Evolutionary conservation across 1,284 basidiomycete species (phyloP).

Genomic region (Bondarzewia mesenterica): DNA sequence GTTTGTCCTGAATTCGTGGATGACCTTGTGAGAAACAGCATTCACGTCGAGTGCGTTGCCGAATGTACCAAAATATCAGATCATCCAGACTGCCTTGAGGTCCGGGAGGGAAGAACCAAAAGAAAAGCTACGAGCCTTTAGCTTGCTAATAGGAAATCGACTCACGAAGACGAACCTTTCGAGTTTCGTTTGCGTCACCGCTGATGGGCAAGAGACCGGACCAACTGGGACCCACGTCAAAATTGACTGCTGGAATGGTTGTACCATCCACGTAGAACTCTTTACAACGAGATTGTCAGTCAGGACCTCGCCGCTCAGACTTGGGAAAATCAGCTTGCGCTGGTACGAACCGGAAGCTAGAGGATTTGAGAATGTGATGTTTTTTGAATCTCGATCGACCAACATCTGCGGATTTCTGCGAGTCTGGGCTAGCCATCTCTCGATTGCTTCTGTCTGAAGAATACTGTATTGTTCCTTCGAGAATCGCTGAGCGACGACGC

Average conservation of each 20-base stretch:
- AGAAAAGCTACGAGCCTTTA: constrained; percentile 52
- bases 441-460: too few relatives aligned
- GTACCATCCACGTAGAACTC: constrained; percentile 9
- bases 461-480: too few relatives aligned
- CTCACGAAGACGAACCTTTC: constrained; percentile 36
- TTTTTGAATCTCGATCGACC: not conserved
- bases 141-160: not conserved
- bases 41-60: constrained; percentile 20
- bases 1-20: constrained; percentile 35
- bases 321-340: not conserved
- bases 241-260: constrained; percentile 9
- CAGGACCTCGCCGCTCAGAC: too few relatives aligned
- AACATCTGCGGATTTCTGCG: not conserved
- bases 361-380: not conserved
- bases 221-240: constrained; percentile 12
- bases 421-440: not conserved
- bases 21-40: not conserved
- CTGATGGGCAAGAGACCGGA: constrained; percentile 57
- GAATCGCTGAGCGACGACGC: too few relatives aligned
- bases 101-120: constrained; percentile 81
- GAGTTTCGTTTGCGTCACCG: constrained; percentile 41
- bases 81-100: constrained; percentile 62
- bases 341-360: constrained; percentile 1
- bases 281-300: too few relatives aligned
- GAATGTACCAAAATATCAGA: constrained; percentile 57